Percentiles rank a stretch among this genome's conserved stretches.
Evolutionary conservation across 2,329 filamentous ascomycete genomes (phyloP).

Genomic region (Aureobasidium subglaciale): DNA sequence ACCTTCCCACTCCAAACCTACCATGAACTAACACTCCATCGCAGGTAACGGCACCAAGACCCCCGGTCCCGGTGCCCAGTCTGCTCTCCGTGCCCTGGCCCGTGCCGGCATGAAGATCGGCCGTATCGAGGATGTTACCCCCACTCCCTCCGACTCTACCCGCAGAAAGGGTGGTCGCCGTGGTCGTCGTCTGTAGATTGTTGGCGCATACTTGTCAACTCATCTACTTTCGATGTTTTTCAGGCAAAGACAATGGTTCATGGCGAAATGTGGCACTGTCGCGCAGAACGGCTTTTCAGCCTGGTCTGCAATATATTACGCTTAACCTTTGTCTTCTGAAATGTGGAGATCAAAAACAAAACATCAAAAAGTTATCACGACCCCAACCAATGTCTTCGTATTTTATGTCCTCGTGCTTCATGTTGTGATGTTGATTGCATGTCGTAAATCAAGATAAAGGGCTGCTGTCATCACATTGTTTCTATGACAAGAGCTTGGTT

Average conservation of each 20-base stretch:
- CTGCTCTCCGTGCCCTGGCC: slow-evolving; percentile 94
- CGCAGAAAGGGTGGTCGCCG: slow-evolving; percentile 99
- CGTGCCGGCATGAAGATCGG: slow-evolving; percentile 99
- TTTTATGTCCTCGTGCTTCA: neutral
- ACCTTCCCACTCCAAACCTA: neutral
- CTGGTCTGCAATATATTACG: slow-evolving; percentile 29
- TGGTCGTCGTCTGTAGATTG: slow-evolving; percentile 91
- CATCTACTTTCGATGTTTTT: slow-evolving; percentile 6
- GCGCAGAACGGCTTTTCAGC: slow-evolving; percentile 32
- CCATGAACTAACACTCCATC: slow-evolving; percentile 7
- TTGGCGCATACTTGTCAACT: slow-evolving; percentile 16
- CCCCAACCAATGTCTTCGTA: neutral
- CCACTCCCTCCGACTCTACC: slow-evolving; percentile 97
- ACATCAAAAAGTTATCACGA: slow-evolving; percentile 11
- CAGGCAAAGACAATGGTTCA: slow-evolving; percentile 4
- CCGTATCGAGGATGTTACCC: slow-evolving; percentile 98
- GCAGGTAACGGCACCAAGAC: slow-evolving; percentile 98
- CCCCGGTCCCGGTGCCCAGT: slow-evolving; percentile 97
- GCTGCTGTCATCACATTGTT: no score
- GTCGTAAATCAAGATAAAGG: no score
- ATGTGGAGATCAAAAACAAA: slow-evolving; percentile 4
- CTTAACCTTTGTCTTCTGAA: slow-evolving; percentile 14
- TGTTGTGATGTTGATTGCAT: no score
- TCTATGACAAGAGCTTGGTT: no score
- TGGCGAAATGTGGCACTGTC: slow-evolving; percentile 31